Evolutionary conservation across 805 yeast species (phyloP).

Genomic region (Grigorovia humatica): DNA sequence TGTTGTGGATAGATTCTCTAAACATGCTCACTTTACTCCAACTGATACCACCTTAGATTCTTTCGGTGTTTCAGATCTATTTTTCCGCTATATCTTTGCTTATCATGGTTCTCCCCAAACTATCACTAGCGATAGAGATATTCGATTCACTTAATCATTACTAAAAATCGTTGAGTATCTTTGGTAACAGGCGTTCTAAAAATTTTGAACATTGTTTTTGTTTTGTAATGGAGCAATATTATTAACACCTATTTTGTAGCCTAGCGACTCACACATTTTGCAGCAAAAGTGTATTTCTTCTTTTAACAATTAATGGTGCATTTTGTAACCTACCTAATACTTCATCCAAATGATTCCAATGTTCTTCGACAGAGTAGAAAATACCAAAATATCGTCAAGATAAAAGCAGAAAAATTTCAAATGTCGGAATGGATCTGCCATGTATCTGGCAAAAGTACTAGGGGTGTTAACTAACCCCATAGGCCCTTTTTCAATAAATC

Average conservation of each 20-base stretch:
- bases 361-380: too few relatives aligned
- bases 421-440: too few relatives aligned
- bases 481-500: slow-evolving; percentile 6
- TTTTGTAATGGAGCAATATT: slow-evolving; percentile 7
- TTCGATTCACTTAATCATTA: slow-evolving; percentile 1
- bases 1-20: slow-evolving; percentile 12
- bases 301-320: too few relatives aligned
- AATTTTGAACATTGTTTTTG: slow-evolving; percentile 9
- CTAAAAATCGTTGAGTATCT: slow-evolving; percentile 10
- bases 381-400: too few relatives aligned
- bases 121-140: slow-evolving; percentile 4
- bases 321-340: not conserved
- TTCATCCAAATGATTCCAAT: too few relatives aligned
- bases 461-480: too few relatives aligned
- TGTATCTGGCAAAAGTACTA: too few relatives aligned
- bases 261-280: too few relatives aligned
- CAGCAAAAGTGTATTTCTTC: too few relatives aligned
- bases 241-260: slow-evolving; percentile 5
- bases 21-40: slow-evolving; percentile 10
- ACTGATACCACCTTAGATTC: slow-evolving; percentile 6
- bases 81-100: slow-evolving; percentile 7
- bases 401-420: too few relatives aligned
- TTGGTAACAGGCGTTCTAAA: slow-evolving; percentile 5
- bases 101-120: slow-evolving; percentile 10
- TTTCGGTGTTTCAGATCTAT: slow-evolving; percentile 7